Evolutionary conservation across 2,329 filamentous ascomycete genomes (phyloP).

Genomic region (Pyrenochaeta sp.): DNA sequence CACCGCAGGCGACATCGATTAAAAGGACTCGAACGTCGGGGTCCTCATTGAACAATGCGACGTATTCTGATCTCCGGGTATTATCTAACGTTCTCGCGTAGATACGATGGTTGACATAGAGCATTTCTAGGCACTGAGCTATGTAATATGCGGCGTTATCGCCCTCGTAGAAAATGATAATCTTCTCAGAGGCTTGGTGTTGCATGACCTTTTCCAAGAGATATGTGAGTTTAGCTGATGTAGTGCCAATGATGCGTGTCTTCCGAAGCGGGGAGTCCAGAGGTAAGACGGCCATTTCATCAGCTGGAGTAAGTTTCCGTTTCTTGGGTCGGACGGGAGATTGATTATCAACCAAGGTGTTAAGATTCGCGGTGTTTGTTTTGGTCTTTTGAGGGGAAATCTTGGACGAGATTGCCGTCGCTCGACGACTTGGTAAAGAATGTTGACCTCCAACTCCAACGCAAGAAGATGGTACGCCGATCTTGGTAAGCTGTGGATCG

Average conservation of each 20-base stretch:
- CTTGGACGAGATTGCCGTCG: constrained; percentile 28
- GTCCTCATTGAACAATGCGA: constrained; percentile 78
- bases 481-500: constrained; percentile 34
- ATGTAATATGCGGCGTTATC: constrained; percentile 88
- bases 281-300: constrained; percentile 39
- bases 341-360: too few species aligned
- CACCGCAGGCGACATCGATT: constrained; percentile 90
- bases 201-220: constrained; percentile 75
- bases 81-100: constrained; percentile 71
- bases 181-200: constrained; percentile 78
- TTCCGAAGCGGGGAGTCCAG: constrained; percentile 63
- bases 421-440: constrained; percentile 39
- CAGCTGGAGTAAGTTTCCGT: constrained; percentile 40
- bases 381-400: constrained; percentile 26
- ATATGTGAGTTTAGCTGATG: constrained; percentile 87
- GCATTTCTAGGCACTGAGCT: constrained; percentile 78
- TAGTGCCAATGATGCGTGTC: constrained; percentile 76
- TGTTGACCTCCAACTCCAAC: constrained; percentile 48
- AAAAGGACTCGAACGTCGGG: constrained; percentile 77
- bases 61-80: constrained; percentile 73
- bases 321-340: constrained; percentile 34
- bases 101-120: constrained; percentile 68
- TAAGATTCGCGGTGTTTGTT: background rate
- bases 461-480: constrained; percentile 51
- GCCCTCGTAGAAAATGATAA: constrained; percentile 90